Evolutionary conservation across 495 filamentous ascomycete genomes (phyloP).

Genomic region (Hypomontagnella submonticulosa): DNA sequence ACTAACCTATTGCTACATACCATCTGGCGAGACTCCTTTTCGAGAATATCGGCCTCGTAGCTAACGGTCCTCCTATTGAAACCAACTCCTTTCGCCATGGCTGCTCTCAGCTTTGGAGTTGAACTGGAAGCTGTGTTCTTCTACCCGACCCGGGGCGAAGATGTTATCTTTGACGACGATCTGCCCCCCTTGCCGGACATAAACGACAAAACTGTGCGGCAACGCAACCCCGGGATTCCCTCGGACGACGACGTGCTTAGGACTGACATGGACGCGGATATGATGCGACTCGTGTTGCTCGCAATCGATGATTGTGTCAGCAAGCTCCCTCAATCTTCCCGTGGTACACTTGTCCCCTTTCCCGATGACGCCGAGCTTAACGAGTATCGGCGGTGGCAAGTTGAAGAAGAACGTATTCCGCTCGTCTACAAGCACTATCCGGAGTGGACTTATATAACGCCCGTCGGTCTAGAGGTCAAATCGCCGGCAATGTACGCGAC

Average conservation of each 20-base stretch:
- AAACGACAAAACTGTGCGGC: no score
- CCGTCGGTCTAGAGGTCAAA: not conserved
- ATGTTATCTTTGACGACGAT: no score
- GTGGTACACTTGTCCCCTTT: not conserved
- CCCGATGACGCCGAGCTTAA: not conserved
- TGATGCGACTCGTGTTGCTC: not conserved
- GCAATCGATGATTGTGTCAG: not conserved
- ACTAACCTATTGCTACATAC: no score
- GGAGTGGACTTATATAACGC: not conserved
- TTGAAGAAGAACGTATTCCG: not conserved
- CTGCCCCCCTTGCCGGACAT: no score
- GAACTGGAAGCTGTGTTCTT: slow-evolving; percentile 23
- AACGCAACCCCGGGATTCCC: no score
- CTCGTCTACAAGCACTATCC: not conserved
- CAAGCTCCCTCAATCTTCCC: slow-evolving; percentile 2
- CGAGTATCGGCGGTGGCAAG: not conserved
- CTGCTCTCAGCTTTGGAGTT: slow-evolving; percentile 6
- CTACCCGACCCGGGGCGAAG: not conserved
- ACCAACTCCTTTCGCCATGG: slow-evolving; percentile 3
- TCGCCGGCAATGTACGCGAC: slow-evolving; percentile 20
- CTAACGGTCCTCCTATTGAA: not conserved
- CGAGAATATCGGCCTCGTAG: not conserved
- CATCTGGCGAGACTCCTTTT: no score
- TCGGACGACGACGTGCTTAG: no score
- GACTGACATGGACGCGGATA: not conserved